Percentiles rank a stretch among this genome's conserved stretches.
Evolutionary conservation across 148 eudicot genomes (phyloP).

Genomic region (Hydrangea macrophylla): DNA sequence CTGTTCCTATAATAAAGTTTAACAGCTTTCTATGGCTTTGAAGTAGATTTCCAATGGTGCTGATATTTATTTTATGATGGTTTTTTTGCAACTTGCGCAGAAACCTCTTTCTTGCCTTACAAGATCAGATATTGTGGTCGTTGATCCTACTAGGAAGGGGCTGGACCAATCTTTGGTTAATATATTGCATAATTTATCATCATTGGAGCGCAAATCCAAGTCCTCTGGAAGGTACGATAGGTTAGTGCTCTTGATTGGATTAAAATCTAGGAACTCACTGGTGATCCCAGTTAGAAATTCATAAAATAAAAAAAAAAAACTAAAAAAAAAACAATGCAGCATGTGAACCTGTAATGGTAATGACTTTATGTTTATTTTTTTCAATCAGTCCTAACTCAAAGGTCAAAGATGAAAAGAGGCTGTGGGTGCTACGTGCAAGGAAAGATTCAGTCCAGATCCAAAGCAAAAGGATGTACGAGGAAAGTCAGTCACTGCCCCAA

Average conservation of each 20-base stretch:
- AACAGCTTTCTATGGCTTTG: not conserved
- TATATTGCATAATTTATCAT: conserved; percentile 48
- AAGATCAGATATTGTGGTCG: conserved; percentile 89
- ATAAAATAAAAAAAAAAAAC: too few relatives aligned
- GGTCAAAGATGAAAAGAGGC: conserved; percentile 77
- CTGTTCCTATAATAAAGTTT: not conserved
- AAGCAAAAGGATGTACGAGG: conserved; percentile 48
- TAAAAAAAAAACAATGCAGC: not conserved
- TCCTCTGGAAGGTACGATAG: conserved; percentile 41
- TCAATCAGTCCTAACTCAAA: conserved; percentile 43
- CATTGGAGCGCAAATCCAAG: conserved; percentile 44
- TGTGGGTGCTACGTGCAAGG: conserved; percentile 89
- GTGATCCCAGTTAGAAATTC: not conserved
- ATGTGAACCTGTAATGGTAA: not conserved
- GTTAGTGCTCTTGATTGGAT: not conserved
- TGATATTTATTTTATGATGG: not conserved
- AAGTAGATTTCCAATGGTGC: not conserved
- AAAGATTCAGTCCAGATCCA: conserved; percentile 61
- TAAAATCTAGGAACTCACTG: conserved; percentile 3
- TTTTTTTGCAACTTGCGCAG: conserved; percentile 35
- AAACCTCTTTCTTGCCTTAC: conserved; percentile 87
- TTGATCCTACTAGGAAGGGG: conserved; percentile 99
- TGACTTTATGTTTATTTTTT: conserved; percentile 4
- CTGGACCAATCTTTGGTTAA: conserved; percentile 64
- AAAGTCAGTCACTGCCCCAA: conserved; percentile 61